Percentiles rank a stretch among this genome's conserved stretches.
Conservation (phyloP, 2,329 filamentous ascomycete genomes). For the Remersonia thermophila region DNA sequence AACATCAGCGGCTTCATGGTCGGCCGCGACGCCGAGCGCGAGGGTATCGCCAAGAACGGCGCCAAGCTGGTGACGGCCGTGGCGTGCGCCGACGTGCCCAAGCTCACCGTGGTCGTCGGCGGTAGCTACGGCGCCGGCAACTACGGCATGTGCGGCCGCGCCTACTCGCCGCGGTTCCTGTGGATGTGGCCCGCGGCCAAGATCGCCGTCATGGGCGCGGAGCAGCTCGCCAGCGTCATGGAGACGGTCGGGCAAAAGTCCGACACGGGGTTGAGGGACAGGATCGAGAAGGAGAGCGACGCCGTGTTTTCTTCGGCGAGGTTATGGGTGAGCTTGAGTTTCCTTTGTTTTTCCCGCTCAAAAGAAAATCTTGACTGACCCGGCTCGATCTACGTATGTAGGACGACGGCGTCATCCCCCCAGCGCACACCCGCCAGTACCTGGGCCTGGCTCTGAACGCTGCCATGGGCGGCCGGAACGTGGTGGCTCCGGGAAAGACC, state of each 20-base stretch:
- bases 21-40: conserved; percentile 77
- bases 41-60: conserved; percentile 94
- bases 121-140: conserved; percentile 89
- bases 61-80: conserved; percentile 95
- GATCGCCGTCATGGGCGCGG: conserved; percentile 89
- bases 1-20: conserved; percentile 99
- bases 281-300: conserved; percentile 85
- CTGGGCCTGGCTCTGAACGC: conserved; percentile 61
- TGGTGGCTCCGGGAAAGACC: conserved; percentile 47
- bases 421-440: conserved; percentile 61
- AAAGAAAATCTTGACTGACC: background rate
- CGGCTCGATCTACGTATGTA: conserved; percentile 19
- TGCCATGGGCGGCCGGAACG: conserved; percentile 55
- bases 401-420: conserved; percentile 71
- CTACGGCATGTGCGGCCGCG: conserved; percentile 95
- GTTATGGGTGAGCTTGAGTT: conserved; percentile 62
- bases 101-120: conserved; percentile 94
- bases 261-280: conserved; percentile 66
- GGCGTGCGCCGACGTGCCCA: conserved; percentile 85
- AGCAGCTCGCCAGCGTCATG: conserved; percentile 89
- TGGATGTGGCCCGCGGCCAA: conserved; percentile 99
- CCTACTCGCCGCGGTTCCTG: conserved; percentile 80
- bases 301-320: conserved; percentile 79
- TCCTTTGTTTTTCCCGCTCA: conserved; percentile 1
- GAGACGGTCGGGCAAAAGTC: conserved; percentile 76